Percentiles rank a stretch among this genome's conserved stretches.
These are phyloP conservation scores for Lachnum nothofagi DNA, from an alignment of 2,329 filamentous ascomycete genomes.

Conservation along the genomic window DNA sequence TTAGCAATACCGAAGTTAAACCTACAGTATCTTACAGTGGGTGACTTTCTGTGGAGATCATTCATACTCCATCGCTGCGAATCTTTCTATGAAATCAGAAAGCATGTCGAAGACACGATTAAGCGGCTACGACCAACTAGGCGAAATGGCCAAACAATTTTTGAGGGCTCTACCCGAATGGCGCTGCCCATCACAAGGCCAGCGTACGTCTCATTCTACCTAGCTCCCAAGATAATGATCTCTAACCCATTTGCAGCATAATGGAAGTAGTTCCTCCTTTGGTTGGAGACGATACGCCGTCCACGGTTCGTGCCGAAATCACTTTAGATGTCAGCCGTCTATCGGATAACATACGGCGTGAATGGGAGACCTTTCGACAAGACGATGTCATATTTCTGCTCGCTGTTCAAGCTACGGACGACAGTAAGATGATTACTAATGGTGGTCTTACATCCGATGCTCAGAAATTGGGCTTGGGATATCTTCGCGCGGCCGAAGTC, in stretches of 20 bases:
- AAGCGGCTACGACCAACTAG: slow-evolving; percentile 70
- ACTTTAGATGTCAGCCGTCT: slow-evolving; percentile 75
- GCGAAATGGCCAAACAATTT: slow-evolving; percentile 62
- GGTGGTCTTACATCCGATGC: slow-evolving; percentile 46
- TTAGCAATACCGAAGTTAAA: slow-evolving; percentile 92
- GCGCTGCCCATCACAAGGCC: slow-evolving; percentile 81
- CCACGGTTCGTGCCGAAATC: slow-evolving; percentile 80
- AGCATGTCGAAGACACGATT: slow-evolving; percentile 79
- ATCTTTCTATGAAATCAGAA: slow-evolving; percentile 87
- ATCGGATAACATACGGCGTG: slow-evolving; percentile 67
- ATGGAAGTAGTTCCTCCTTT: slow-evolving; percentile 77
- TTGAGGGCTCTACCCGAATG: slow-evolving; percentile 87
- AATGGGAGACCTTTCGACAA: slow-evolving; percentile 83
- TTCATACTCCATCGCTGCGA: slow-evolving; percentile 85
- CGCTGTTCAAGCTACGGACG: slow-evolving; percentile 60
- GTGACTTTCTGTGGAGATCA: slow-evolving; percentile 95
- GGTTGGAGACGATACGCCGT: slow-evolving; percentile 79
- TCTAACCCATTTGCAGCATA: slow-evolving; percentile 45
- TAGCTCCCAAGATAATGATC: slow-evolving; percentile 13
- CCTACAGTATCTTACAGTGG: slow-evolving; percentile 87
- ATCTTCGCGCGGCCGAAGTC: slow-evolving; percentile 77
- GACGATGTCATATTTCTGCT: slow-evolving; percentile 90
- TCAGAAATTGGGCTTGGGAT: slow-evolving; percentile 61
- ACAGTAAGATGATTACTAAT: slow-evolving; percentile 48
- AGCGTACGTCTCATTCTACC: slow-evolving; percentile 39